phyloP scores from a whole-genome alignment of 495 filamentous ascomycete species.

The Penicillium ochrochloron region DNA sequence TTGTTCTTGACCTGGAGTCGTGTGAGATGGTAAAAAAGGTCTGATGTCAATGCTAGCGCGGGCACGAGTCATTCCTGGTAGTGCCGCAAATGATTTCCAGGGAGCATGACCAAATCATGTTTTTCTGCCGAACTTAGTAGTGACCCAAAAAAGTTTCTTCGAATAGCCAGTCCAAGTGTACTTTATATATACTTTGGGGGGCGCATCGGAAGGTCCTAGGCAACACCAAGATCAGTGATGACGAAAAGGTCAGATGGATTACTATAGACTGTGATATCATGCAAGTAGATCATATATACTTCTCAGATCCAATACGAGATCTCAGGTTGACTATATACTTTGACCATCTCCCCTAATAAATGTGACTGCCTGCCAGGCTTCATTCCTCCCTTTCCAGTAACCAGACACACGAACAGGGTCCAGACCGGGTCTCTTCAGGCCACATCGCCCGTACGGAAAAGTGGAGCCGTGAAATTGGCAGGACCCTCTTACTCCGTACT shows the following conservation, averaged over 20 bases:
- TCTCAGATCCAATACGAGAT: not conserved
- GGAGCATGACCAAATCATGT: not conserved
- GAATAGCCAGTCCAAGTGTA: not conserved
- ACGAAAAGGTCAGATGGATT: conserved; percentile 3
- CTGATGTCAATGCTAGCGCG: conserved; percentile 16
- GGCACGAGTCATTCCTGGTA: conserved; percentile 8
- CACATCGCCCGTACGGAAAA: conserved; percentile 21
- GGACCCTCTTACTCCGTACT: conserved; percentile 9
- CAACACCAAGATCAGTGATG: not conserved
- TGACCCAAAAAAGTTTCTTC: not conserved
- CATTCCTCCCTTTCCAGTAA: conserved; percentile 23
- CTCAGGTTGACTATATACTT: not conserved
- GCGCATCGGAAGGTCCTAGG: not conserved
- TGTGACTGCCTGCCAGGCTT: conserved; percentile 2
- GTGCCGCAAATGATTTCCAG: conserved; percentile 5
- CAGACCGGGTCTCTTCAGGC: conserved; percentile 26
- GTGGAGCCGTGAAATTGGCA: conserved; percentile 24
- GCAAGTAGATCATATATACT: not conserved
- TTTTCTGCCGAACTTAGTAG: not conserved
- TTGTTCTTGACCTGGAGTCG: too few relatives aligned
- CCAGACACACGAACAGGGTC: conserved; percentile 28
- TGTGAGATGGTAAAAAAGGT: not conserved
- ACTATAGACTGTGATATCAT: not conserved
- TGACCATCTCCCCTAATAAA: not conserved
- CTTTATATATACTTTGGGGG: conserved; percentile 1